Evolutionary conservation across 306 rosid genomes (phyloP), one percentile per base, ranked within the genome.

Genomic region (Notholithocarpus densiflorus): DNA sequence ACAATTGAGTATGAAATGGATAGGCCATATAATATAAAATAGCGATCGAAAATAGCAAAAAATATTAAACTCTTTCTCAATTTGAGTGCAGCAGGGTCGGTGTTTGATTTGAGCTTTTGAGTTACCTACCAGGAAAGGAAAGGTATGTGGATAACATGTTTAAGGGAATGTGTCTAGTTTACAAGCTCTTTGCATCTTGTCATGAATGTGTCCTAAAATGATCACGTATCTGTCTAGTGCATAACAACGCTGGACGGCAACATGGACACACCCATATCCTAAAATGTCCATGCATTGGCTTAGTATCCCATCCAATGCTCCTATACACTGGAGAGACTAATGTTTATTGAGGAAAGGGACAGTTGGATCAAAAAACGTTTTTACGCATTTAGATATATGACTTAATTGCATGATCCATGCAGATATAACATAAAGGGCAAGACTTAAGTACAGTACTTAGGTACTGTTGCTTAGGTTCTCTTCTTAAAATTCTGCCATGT

Each of bases 1-100:
- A 61, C 45, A 60, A 61, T 85, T 72, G 57, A 68, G 60, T 74
- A 81, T 77, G 82, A 13, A 48, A 48, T 12, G 5, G 66, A 80
- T 32, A 43, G 40, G 61, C 6, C n/a, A 48, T 48, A 61, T 37
- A 75, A 21, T 13, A 17, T 52, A 20, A 37, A 61, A 71, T n/a
- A 20, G 19, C 61, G 5, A 32, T 70, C 51, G 27, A 5, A 79
- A 77, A 45, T 15, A 34, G 29, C 71, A 18, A 21, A 75, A 48
- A 31, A 10, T 78, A 68, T 23, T 70, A 17, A 82, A 75, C 80
- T 53, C 14, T 61, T 69, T 51, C 81, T 56, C 45, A 40, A 40
- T 40, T 40, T 85, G 53, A 64, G 77, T 43, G 82, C 60, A 73
- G 52, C 52, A 68, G 73, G 54, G 75, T 34, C 70, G 68, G 74